Base-by-base conservation (phyloP, 2,329 filamentous ascomycete species). In the Trichoderma aggressivum region DNA sequence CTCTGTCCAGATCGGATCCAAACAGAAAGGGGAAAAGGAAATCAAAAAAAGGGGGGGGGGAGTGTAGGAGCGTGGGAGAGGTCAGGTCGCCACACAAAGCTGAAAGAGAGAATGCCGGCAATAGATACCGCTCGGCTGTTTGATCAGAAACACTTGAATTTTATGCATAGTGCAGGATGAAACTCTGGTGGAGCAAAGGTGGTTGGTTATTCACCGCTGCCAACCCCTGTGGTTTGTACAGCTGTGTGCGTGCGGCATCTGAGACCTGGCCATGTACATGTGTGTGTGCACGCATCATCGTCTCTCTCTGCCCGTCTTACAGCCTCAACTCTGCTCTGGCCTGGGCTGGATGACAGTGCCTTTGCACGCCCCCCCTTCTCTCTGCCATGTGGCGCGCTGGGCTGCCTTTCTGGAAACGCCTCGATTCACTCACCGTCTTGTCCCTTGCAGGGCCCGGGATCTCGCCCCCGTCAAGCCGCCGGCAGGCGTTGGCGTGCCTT, bases 131-230 rank as follows among this genome's bases (percentile, higher is more conserved):
- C 53, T 30, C 32, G 43, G 66, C 43, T 53, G 55, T 55, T 50
- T 61, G 66, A 34, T 36, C 32, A 62, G 30, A 47, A 47, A 59
- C 56, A 59, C 16, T 32, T 24, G 32, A 63, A 26, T 30, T 70
- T 70, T 70, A 70, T 70, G 68, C 68, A 70, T 70, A 64, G 58
- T 55, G 60, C 18, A 34, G 24, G 59, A 70, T 65, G 68, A 70
- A 59, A 70, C 68, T 65, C 26, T 28, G 66, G 66, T 62, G 34
- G 59, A 62, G 67, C 67, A 43, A 56, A 21, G 18, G 39, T 43
- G 36, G 7, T 39, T 43, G 21, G 47, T 26, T 43, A 36, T 63
- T 70, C 68, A 70, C 68, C 68, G 68, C 68, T 36, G 50, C 67
- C 43, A 68, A 60, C 50, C 60, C 30, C 53, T n/a, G 30, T 36